These are phyloP conservation scores for Pythium brassicae DNA, from an alignment of 352 stramenopile species.

Conservation along the genomic window DNA sequence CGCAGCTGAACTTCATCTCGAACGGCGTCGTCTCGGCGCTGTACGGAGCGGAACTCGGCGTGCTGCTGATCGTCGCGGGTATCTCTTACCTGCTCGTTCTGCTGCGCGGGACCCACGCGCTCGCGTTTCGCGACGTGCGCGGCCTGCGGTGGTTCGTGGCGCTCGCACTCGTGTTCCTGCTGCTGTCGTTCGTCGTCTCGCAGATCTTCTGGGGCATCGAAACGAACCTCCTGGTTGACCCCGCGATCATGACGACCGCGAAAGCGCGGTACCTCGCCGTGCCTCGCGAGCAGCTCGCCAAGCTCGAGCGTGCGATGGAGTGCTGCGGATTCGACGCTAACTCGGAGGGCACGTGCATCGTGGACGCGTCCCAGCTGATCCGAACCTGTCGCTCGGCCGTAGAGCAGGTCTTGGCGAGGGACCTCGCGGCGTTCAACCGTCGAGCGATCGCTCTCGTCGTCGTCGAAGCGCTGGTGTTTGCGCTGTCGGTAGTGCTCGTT, in stretches of 20 bases:
- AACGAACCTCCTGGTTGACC: constrained; percentile 30
- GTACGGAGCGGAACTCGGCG: constrained; percentile 39
- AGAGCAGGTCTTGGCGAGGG: constrained; percentile 4
- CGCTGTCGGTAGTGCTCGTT: constrained; percentile 16
- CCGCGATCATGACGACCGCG: constrained; percentile 24
- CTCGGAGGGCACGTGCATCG: constrained; percentile 28
- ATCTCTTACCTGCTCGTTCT: constrained; percentile 24
- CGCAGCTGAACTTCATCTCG: constrained; percentile 30
- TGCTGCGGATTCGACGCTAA: constrained; percentile 41
- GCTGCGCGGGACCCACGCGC: constrained; percentile 18
- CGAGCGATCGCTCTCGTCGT: constrained; percentile 15
- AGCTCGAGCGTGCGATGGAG: constrained; percentile 35
- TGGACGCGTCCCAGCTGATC: constrained; percentile 4
- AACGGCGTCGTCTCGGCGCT: constrained; percentile 28
- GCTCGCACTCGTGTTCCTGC: constrained; percentile 25
- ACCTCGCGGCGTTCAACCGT: constrained; percentile 12
- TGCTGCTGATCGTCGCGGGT: constrained; percentile 10
- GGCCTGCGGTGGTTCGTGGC: constrained; percentile 27
- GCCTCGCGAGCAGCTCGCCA: constrained; percentile 15
- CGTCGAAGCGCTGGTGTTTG: constrained; percentile 17
- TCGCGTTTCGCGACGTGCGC: constrained; percentile 27
- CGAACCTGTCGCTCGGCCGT: constrained; percentile 22
- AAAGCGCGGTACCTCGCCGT: constrained; percentile 28
- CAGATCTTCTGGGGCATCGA: constrained; percentile 27
- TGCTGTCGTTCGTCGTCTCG: constrained; percentile 22